Base-by-base conservation (phyloP, 495 filamentous ascomycete genomes). In the Neohortaea acidophila region DNA sequence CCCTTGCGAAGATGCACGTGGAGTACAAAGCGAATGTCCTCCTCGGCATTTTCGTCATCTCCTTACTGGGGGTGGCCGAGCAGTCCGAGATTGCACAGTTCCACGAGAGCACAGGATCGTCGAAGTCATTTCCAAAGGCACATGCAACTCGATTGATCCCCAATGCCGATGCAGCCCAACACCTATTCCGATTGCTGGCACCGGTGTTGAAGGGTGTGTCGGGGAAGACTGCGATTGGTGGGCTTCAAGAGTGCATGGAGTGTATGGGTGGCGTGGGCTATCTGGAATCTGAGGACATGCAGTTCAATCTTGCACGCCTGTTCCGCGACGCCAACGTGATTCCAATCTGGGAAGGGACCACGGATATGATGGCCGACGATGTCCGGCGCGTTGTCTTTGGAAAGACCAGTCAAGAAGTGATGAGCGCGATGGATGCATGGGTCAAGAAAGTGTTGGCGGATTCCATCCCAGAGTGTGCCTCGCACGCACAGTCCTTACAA, bases 311-410 rank as follows among this genome's bases (percentile, higher is more conserved):
- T 17, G 64, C 76, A 6, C 59, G 78, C 6, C 58, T 83, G 4
- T 66, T 72, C 44, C 64, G 80, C 7, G 79, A 83, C 49, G 70
- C 65, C 0, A 61, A 67, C 6, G 75, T 81, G 2, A 61, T 73
- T 21, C 63, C 67, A 13, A 82, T 82, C 13, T 82, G 79, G 75
- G 79, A 83, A 52, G 79, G 79, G 4, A 82, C 79, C 1, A 81
- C 75, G 5, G 75, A 81, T 47, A 72, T 84, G 3, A 54, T 84
- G 21, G 68, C 68, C 3, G 64, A 64, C 21, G 79, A 83, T 41
- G 58, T 72, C 10, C 54, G 79, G 27, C 56, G 69, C 1, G 68
- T 70, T n/a, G 42, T 72, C 25, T 64, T 69, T 33, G 58, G 60
- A 10, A 55, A 55, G 9, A 55, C 54, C 0, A 62, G 64, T 12